Evolutionary conservation across 768 basidiomycete species (phyloP), one percentile per base, ranked within the genome.

Genomic region (Lepiota venenata): DNA sequence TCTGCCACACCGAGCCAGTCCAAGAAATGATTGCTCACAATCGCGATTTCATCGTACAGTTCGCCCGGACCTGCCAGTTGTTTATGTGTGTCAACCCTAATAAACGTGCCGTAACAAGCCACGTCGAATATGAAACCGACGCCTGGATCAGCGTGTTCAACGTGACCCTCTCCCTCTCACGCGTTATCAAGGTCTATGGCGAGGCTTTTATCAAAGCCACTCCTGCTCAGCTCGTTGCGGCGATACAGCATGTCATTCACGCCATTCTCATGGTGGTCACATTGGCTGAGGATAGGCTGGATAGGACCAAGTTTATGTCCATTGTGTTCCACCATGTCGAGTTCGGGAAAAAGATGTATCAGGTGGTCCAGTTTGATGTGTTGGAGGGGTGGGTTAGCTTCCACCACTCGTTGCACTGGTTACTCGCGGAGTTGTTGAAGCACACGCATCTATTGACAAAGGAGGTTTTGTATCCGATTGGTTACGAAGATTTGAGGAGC

Each of bases 71-170:
- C 6, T 88, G 94, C 68, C 83, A 87, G 59, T 74, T 98, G 41
- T 99, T 98, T 76, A 90, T 92, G 83, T 92, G 91, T 59, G 80
- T 98, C 64, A 94, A 96, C 64, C 87, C 94, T 2, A 93, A 94
- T 69, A 85, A 86, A 61, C 83, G 96, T 15, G 92, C 88, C 16
- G 83, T 78, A 4, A 79, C 81, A 25, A 87, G 75, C 48, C 97
- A 98, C 61, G 84, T 99, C 61, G 96, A 98, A 68, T 99, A 91
- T 71, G 97, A 99, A 72, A 88, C 89, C 27, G 97, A 99, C 60
- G 88, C 88, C 16, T 97, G 95, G 96, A 92, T 97, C 58, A 91
- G 87, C 61, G 92, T 97, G 12, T 98, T 98, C 71, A 94, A 95
- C 61, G 88, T 98, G 20, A 94, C 93, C 5, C 81, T 96, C 9